Evolutionary conservation across 441 rosid species (phyloP), one percentile per base, ranked within the genome.

Genomic region (Croton laevigatus): DNA sequence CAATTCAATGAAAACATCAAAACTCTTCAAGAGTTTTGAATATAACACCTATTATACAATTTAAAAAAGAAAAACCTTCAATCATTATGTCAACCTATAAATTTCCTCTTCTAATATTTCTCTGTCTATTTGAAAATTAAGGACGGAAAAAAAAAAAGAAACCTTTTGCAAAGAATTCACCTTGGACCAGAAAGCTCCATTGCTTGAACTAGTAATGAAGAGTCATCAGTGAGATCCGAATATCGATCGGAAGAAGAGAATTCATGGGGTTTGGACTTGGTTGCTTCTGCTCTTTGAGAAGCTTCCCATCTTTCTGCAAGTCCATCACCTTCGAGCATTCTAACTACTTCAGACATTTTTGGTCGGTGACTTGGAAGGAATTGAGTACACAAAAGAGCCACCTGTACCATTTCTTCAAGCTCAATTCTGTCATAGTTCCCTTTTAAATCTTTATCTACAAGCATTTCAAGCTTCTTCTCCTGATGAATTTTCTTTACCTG

Each of bases 301-400:
- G 94, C 94, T 76, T 94, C 98, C 98, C 98, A 94, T 84, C 83
- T 90, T 75, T 94, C 98, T 32, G 91, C 93, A 17, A 94, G 85
- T 2, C 98, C 96, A 22, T 94, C 98, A 4, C 97, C 98, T 87
- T 94, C 98, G 2, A 94, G 93, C 98, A 94, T 94, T 71, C 97
- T 81, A 27, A 91, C 94, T 54, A 94, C 96, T 71, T 94, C 98
- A 0, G 96, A 90, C 97, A 91, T 94, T 81, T 90, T 94, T 0
- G 97, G 98, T 64, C 98, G 84, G 52, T 90, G 84, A 69, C 81
- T 85, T n/a, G 98, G 97, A 63, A 84, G 88, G 80, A 86, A 79
- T 73, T 91, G 97, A 11, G 97, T 94, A 80, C 97, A 85, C 48
- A 94, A 74, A 5, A 94, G 84, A 59, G 97, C 93, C 53, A 91